These are phyloP conservation scores for Fusarium sororula DNA, from an alignment of 2,329 filamentous ascomycete species.

Conservation along the genomic window DNA sequence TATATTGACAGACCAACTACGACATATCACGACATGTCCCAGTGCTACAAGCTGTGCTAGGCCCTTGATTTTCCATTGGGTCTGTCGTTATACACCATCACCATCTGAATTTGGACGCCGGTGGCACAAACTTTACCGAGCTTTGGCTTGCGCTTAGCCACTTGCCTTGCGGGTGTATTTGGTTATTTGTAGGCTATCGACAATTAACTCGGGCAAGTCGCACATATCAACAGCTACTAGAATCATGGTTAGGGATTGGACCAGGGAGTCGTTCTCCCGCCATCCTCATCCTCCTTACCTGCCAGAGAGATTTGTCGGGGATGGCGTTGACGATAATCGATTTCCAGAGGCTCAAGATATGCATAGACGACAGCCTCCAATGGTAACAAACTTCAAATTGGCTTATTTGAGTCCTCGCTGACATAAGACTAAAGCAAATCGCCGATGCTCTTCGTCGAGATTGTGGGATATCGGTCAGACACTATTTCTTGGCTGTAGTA, in stretches of 20 bases:
- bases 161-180: conserved; percentile 4
- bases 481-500: conserved; percentile 63
- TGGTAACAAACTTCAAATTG: conserved; percentile 44
- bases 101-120: neutral
- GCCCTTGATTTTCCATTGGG: neutral
- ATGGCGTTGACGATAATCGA: conserved; percentile 47
- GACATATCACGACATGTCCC: conserved; percentile 20
- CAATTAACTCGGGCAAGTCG: neutral
- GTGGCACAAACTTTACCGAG: neutral
- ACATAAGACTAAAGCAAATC: conserved; percentile 54
- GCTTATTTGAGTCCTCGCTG: conserved; percentile 2
- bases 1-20: neutral
- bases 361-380: conserved; percentile 50
- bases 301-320: conserved; percentile 43
- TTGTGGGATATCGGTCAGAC: conserved; percentile 60
- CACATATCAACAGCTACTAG: neutral
- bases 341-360: conserved; percentile 48
- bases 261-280: conserved; percentile 53
- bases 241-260: conserved; percentile 54
- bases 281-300: conserved; percentile 47
- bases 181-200: neutral
- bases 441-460: conserved; percentile 61
- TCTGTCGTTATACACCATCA: neutral
- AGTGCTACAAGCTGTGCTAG: conserved; percentile 3
- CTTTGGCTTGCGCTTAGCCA: neutral